phyloP scores from a whole-genome alignment of 352 stramenopile genomes.

The Phytopythium cucurbitacearum region DNA sequence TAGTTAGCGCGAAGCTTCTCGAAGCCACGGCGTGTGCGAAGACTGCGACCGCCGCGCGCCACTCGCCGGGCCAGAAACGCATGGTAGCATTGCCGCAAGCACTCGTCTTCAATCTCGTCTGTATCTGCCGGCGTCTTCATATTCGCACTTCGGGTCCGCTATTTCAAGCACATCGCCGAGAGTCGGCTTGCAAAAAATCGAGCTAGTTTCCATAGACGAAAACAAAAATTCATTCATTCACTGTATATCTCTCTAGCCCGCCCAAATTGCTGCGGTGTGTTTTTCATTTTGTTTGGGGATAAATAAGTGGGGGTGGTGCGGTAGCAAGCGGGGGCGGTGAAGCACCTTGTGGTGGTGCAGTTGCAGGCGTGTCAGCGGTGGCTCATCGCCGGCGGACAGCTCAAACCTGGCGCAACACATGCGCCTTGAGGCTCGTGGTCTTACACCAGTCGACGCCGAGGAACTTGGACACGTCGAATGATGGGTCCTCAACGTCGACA shows the following conservation, averaged over 20 bases:
- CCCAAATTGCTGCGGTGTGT: too few relatives aligned
- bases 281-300: neutral
- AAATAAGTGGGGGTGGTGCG: neutral
- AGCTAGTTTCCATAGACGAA: neutral
- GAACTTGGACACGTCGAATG: conserved; percentile 49
- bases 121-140: neutral
- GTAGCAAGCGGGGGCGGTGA: neutral
- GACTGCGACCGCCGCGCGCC: conserved; percentile 16
- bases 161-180: neutral
- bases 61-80: conserved; percentile 12
- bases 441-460: conserved; percentile 52
- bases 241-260: too few relatives aligned
- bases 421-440: conserved; percentile 10
- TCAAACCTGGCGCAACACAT: conserved; percentile 6
- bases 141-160: neutral
- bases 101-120: neutral
- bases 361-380: neutral
- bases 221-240: neutral
- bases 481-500: conserved; percentile 42
- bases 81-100: conserved; percentile 14
- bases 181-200: too few relatives aligned
- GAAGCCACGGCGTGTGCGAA: conserved; percentile 22
- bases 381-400: neutral
- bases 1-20: conserved; percentile 27
- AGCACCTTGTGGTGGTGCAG: neutral